Evolutionary conservation across 2,329 filamentous ascomycete genomes (phyloP).

Genomic region (Colletotrichum simmondsii): DNA sequence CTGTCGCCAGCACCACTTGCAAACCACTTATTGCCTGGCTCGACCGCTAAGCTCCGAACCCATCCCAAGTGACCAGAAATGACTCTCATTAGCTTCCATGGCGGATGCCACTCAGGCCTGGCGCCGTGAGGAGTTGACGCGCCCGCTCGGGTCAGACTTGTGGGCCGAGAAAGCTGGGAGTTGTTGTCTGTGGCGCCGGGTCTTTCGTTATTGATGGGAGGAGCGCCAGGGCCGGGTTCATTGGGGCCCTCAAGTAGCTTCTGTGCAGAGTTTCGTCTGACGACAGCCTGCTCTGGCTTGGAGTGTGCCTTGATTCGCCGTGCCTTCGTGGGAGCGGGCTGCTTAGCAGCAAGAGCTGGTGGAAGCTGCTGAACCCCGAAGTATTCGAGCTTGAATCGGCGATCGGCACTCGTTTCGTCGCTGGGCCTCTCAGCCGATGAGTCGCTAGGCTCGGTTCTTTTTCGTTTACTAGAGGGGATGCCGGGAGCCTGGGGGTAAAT

Average conservation of each 20-base stretch:
- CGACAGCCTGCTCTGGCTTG: conserved; percentile 62
- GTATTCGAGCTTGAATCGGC: conserved; percentile 79
- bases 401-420: conserved; percentile 38
- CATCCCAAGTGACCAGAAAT: conserved; percentile 97
- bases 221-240: neutral
- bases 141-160: conserved; percentile 44
- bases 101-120: conserved; percentile 94
- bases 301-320: conserved; percentile 42
- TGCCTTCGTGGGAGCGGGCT: conserved; percentile 61
- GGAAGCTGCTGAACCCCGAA: conserved; percentile 81
- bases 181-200: neutral
- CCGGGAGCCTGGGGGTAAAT: conserved; percentile 47
- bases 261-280: conserved; percentile 39
- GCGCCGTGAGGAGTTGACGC: conserved; percentile 49
- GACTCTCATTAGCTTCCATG: conserved; percentile 98
- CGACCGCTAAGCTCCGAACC: conserved; percentile 89
- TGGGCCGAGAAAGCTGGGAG: conserved; percentile 35
- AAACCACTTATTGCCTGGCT: conserved; percentile 98
- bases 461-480: conserved; percentile 44
- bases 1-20: conserved; percentile 94
- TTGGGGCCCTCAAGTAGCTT: conserved; percentile 50
- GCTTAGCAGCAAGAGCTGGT: conserved; percentile 80
- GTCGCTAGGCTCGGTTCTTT: conserved; percentile 39
- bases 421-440: neutral
- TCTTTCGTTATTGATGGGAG: neutral